Base-by-base conservation (phyloP, 345 rosid species). In the Luvunga scandens region DNA sequence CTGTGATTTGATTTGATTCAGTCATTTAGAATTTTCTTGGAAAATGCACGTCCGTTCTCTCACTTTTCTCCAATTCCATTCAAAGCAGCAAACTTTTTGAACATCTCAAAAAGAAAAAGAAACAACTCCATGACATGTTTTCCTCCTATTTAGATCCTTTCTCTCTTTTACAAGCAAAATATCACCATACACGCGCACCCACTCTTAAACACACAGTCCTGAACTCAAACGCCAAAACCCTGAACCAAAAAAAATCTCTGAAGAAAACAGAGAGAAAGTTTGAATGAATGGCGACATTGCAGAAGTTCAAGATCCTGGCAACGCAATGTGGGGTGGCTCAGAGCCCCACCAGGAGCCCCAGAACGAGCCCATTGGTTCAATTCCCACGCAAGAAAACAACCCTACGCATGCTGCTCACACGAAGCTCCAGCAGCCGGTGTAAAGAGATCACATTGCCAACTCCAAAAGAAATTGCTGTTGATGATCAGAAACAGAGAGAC, bases 261-360 rank as follows among this genome's bases (percentile, higher is more conserved):
- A 72, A 57, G 56, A 82, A 21, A 74, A 31, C 53, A 55, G 79
- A 67, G 18, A 80, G 42, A n/a, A 8, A 30, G 53, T 66, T 56
- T 9, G 57, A 66, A 93, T 9, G 57, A 69, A 93, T 95, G 99
- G 93, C 98, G 30, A 71, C 99, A 24, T 55, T 95, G 81, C 94
- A 92, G 80, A 91, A 89, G 76, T 93, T 93, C 89, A 93, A 90
- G 93, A 85, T 93, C 30, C 83, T 92, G 5, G 91, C 98, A 34
- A 90, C 96, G 7, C 97, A 92, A 82, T 95, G 99, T 6, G 97
- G 97, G 42, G 96, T 93, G n/a, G 80, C 87, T 2, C 88, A 84
- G 79, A 93, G 96, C 79, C 94, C 97, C 0, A 92, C 96, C 8
- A 86, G 91, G 62, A 90, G 95, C 79, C 97, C 98, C 1, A 82